Evolutionary conservation across 169 alveolate species (phyloP).

Genomic region (Babesia divergens): DNA sequence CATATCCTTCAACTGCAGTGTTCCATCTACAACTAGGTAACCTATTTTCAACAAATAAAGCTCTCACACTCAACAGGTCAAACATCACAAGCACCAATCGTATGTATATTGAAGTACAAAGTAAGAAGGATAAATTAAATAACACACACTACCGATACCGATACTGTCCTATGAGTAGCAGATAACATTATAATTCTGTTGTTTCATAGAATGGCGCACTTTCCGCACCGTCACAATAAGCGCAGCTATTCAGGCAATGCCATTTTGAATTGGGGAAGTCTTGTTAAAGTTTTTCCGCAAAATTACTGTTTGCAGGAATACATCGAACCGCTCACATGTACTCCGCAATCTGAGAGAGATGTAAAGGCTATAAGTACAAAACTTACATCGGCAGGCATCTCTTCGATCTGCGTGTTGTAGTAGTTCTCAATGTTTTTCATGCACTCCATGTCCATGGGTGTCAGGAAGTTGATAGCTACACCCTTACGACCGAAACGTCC

Average conservation of each 20-base stretch:
- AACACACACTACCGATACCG: slow-evolving; percentile 1
- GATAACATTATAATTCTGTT: slow-evolving; percentile 4
- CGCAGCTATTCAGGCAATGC: no score
- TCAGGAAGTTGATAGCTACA: slow-evolving; percentile 98
- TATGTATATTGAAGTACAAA: background rate
- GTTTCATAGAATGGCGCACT: slow-evolving; percentile 5
- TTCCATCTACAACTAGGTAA: no score
- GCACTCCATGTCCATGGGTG: slow-evolving; percentile 90
- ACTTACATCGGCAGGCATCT: slow-evolving; percentile 96
- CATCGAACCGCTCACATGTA: slow-evolving; percentile 35
- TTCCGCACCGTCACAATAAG: slow-evolving; percentile 8
- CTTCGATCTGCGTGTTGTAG: slow-evolving; percentile 98
- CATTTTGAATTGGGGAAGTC: no score
- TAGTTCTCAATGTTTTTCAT: slow-evolving; percentile 94
- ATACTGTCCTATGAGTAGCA: slow-evolving; percentile 6
- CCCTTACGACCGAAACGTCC: slow-evolving; percentile 99
- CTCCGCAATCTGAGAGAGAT: slow-evolving; percentile 46
- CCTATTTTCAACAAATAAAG: no score
- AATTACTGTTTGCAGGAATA: background rate
- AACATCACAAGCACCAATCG: no score
- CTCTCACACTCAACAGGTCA: no score
- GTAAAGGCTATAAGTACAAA: background rate
- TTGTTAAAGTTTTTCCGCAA: slow-evolving; percentile 6
- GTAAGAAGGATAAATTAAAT: background rate
- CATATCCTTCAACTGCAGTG: no score